Base-by-base conservation (phyloP, 495 filamentous ascomycete genomes). In the Neurospora intermedia region DNA sequence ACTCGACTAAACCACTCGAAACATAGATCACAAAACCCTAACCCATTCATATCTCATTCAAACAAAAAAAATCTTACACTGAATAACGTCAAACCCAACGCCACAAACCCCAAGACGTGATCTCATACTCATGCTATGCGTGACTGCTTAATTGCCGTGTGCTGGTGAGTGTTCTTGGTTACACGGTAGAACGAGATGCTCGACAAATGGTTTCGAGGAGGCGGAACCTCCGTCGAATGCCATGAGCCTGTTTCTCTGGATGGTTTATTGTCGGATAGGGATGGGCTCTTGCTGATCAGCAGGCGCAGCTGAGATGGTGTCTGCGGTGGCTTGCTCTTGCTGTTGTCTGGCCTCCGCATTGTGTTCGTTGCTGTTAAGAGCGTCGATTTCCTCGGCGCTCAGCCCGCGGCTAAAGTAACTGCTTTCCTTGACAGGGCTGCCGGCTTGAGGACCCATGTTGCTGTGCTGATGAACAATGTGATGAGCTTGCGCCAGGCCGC, bases 391-490 rank as follows among this genome's bases (percentile, higher is more conserved):
- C 73, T 92, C 91, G n/a, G 86, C 87, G 78, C 88, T 94, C 2
- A 89, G 90, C 78, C 91, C 90, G 43, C 91, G 88, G 77, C 94
- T 89, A 80, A 96, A 84, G 78, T 91, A 93, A 82, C 91, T 94
- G 76, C 88, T 89, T 85, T 97, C 94, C 82, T 96, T 97, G 70
- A 94, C 86, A 15, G 94, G 94, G 77, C 92, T 94, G 66, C 91
- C 90, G 77, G 89, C 88, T 72, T 88, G 86, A 73, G 86, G 85
- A 54, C 84, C 85, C 46, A 72, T 81, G 77, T 85, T 86, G 74
- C 86, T 81, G 59, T 84, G 77, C 80, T 81, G 73, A 78, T 83
- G 75, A 66, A 66, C 54, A 66, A 66, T 6, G 78, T 79, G 74
- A 74, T 83, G 78, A 81, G 82, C 72, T 76, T 80, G 76, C 77